phyloP scores from a whole-genome alignment of 345 rosid species.

The Boechera retrofracta region DNA sequence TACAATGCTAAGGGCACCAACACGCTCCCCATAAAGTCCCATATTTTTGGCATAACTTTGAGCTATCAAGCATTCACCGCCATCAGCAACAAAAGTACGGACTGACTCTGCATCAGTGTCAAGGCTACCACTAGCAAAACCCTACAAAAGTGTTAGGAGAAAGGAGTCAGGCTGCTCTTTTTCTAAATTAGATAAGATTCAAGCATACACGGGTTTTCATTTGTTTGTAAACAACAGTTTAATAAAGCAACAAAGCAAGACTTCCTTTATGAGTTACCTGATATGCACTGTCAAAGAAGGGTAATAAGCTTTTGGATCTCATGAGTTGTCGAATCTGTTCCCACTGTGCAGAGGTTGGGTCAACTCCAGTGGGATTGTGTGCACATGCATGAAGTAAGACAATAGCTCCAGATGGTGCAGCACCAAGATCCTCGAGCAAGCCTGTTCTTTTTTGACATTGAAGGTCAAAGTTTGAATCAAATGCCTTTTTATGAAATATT shows the following conservation, averaged over 20 bases:
- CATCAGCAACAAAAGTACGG: constrained; percentile 70
- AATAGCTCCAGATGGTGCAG: constrained; percentile 90
- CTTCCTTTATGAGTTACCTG: constrained; percentile 57
- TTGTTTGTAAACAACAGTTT: background rate
- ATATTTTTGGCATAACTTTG: constrained; percentile 79
- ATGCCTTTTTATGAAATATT: constrained; percentile 15
- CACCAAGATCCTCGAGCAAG: constrained; percentile 78
- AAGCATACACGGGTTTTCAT: constrained; percentile 19
- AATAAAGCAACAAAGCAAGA: constrained; percentile 12
- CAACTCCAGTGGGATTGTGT: constrained; percentile 98
- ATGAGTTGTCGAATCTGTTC: constrained; percentile 81
- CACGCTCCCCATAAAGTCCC: constrained; percentile 87
- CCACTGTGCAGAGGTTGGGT: constrained; percentile 92
- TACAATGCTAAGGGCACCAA: constrained; percentile 84
- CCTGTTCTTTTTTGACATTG: constrained; percentile 50
- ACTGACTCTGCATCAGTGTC: constrained; percentile 70
- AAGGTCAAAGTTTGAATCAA: constrained; percentile 11
- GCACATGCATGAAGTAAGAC: constrained; percentile 99
- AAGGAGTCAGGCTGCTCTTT: constrained; percentile 7
- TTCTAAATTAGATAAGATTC: constrained; percentile 1
- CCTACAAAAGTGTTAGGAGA: constrained; percentile 49
- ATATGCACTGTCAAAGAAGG: constrained; percentile 97
- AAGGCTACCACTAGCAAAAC: constrained; percentile 78
- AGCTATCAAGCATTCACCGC: constrained; percentile 72
- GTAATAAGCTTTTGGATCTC: constrained; percentile 71